These are phyloP conservation scores for Solanum pennellii DNA, from an alignment of 257 asterid species.

Conservation along the genomic window DNA sequence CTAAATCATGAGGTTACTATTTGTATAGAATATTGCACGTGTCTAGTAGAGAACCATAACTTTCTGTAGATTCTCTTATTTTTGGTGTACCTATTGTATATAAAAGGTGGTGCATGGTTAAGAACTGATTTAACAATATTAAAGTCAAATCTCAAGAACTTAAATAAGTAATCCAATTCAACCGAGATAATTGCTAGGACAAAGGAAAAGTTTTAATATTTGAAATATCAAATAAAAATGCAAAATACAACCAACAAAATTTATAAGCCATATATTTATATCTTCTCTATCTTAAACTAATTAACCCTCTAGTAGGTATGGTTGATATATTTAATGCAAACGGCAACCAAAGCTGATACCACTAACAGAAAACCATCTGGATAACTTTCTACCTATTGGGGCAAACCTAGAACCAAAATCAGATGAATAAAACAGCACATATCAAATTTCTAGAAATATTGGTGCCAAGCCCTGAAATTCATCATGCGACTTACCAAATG, in stretches of 20 bases:
- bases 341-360: not conserved
- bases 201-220: not conserved
- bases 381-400: not conserved
- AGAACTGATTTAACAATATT: not conserved
- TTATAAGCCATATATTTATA: not conserved
- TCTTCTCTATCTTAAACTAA: not conserved
- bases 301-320: not conserved
- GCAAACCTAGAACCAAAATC: not conserved
- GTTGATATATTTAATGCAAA: not conserved
- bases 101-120: not conserved
- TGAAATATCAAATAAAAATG: not conserved
- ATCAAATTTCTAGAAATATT: not conserved
- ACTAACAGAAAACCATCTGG: not conserved
- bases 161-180: not conserved
- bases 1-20: not conserved
- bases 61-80: not conserved
- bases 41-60: not conserved
- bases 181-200: not conserved
- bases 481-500: conserved; percentile 52
- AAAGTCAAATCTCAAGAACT: not conserved
- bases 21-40: not conserved
- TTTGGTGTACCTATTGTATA: not conserved
- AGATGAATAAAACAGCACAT: not conserved
- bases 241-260: not conserved
- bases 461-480: not conserved